Conservation (phyloP, 148 eudicot genomes). For the Salicornia ramosissima region DNA sequence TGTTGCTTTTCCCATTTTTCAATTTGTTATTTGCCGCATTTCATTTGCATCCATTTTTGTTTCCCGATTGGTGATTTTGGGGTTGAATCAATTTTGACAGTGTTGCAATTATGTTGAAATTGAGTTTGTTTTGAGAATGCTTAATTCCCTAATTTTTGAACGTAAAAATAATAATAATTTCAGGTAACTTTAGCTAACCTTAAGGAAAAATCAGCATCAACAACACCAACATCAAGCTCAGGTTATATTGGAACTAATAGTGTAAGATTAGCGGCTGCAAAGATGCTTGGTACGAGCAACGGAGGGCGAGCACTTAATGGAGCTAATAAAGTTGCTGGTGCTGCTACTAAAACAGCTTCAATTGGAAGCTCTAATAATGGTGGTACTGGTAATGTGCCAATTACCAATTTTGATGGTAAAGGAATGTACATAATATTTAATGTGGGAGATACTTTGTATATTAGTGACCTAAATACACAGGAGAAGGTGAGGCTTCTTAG, state of each 20-base stretch:
- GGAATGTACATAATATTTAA: conserved; percentile 67
- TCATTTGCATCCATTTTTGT: too few species aligned
- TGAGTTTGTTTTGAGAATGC: neutral
- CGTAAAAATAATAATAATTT: neutral
- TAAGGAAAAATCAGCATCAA: conserved; percentile 54
- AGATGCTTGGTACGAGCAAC: conserved; percentile 51
- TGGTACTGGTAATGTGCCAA: conserved; percentile 17
- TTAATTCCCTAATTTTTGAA: neutral
- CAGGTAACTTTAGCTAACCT: conserved; percentile 70
- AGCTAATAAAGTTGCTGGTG: conserved; percentile 33
- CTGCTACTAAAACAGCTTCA: conserved; percentile 45
- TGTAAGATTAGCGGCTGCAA: conserved; percentile 65
- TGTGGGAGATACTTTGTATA: conserved; percentile 65
- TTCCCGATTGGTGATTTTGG: neutral
- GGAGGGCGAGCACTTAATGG: conserved; percentile 60
- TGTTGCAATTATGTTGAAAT: neutral
- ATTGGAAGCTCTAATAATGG: conserved; percentile 39
- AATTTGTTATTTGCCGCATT: neutral
- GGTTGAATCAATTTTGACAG: neutral
- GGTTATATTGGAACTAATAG: conserved; percentile 47
- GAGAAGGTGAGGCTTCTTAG: conserved; percentile 50
- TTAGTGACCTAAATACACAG: conserved; percentile 61
- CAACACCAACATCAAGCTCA: conserved; percentile 38
- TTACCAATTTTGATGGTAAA: conserved; percentile 54
- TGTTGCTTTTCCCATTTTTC: neutral